Evolutionary conservation across 768 basidiomycete species (phyloP).

Genomic region (Leucosporidium scottii): DNA sequence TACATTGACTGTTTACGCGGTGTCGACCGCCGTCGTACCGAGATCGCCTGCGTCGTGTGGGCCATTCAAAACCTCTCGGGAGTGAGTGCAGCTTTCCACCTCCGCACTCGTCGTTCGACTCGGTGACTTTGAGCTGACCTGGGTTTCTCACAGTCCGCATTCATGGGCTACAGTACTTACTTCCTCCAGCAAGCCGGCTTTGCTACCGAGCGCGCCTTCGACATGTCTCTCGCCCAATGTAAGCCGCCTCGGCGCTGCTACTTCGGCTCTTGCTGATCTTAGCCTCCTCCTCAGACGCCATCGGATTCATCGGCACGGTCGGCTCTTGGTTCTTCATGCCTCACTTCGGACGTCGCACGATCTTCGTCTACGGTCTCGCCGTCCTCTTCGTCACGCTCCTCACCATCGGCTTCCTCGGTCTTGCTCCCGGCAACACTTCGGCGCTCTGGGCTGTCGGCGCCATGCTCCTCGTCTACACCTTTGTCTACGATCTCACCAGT

Average conservation of each 20-base stretch:
- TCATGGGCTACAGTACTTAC: constrained; percentile 25
- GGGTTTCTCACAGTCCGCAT: constrained; percentile 1
- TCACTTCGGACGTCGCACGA: constrained; percentile 41
- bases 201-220: constrained; percentile 30
- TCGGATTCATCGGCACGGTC: constrained; percentile 42
- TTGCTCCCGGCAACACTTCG: constrained; percentile 23
- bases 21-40: constrained; percentile 42
- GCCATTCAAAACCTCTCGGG: constrained; percentile 38
- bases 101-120: background rate
- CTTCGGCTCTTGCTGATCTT: background rate
- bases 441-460: constrained; percentile 39
- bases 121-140: constrained; percentile 48
- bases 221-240: constrained; percentile 30
- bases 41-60: constrained; percentile 47
- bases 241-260: constrained; percentile 1
- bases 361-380: constrained; percentile 43
- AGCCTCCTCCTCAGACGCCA: constrained; percentile 7
- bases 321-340: constrained; percentile 40
- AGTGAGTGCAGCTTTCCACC: constrained; percentile 20
- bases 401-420: constrained; percentile 42
- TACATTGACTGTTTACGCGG: constrained; percentile 44
- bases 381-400: constrained; percentile 38
- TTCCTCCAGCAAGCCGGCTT: constrained; percentile 39
- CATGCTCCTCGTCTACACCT: constrained; percentile 41
- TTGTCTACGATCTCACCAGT: constrained; percentile 39